Conservation (phyloP, 257 asterid species). For the Salvia miltiorrhiza region DNA sequence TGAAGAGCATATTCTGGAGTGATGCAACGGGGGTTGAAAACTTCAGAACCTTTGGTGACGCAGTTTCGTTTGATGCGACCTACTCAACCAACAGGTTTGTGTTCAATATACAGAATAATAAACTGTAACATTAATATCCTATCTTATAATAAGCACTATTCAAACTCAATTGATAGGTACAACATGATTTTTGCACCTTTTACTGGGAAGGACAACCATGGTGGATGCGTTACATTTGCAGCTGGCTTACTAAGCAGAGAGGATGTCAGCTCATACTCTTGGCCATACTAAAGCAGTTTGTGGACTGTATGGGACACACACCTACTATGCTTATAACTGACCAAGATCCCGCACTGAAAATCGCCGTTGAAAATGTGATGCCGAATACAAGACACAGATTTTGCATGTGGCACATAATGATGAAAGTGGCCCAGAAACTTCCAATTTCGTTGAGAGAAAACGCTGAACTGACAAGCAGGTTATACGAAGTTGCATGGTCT, state of each 20-base stretch:
- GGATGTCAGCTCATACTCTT: neutral
- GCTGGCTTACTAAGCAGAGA: neutral
- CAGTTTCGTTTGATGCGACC: no score
- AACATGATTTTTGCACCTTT: neutral
- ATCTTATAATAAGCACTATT: no score
- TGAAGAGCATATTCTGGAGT: no score
- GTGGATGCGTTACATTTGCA: neutral
- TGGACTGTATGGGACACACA: neutral
- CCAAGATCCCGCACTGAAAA: neutral
- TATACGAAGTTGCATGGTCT: neutral
- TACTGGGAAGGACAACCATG: neutral
- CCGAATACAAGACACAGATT: neutral
- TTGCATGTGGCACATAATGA: neutral
- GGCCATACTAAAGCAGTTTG: neutral
- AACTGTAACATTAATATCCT: no score
- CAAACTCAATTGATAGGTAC: no score
- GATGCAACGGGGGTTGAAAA: no score
- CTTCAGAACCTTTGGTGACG: no score
- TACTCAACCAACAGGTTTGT: no score
- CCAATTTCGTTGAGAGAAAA: neutral
- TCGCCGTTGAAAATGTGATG: neutral
- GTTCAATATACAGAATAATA: no score
- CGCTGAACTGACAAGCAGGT: neutral
- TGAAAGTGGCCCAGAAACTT: neutral
- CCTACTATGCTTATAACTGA: neutral